Evolutionary conservation across 2,329 filamentous ascomycete species (phyloP).

Genomic region (Bipolaris bicolor): DNA sequence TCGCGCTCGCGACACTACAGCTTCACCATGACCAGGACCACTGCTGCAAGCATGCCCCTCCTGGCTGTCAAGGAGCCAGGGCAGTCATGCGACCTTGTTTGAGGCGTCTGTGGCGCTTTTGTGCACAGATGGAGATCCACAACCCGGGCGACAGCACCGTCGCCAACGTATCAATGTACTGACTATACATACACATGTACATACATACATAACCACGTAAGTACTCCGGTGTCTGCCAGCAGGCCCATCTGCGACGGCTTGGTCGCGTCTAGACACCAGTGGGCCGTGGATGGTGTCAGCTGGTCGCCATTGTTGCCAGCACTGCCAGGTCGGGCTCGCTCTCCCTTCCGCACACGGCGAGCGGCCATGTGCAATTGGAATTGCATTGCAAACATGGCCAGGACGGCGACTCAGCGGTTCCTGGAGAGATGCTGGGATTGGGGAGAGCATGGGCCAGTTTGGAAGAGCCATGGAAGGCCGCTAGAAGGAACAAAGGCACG

Average conservation of each 20-base stretch:
- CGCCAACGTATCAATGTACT: constrained; percentile 1
- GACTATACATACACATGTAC: neutral
- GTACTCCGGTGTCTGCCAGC: too few species aligned
- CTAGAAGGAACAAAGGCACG: constrained; percentile 31
- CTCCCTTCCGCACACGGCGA: neutral
- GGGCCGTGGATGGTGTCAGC: too few species aligned
- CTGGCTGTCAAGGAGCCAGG: constrained; percentile 37
- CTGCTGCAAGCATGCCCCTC: constrained; percentile 36
- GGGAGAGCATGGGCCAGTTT: constrained; percentile 22
- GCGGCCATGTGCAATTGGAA: constrained; percentile 5
- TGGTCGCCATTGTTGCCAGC: neutral
- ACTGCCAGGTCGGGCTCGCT: neutral
- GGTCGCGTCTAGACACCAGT: too few species aligned
- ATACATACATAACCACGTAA: too few species aligned
- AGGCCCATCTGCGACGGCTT: too few species aligned
- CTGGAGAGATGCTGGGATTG: constrained; percentile 18
- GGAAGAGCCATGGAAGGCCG: constrained; percentile 34
- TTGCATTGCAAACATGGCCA: constrained; percentile 5
- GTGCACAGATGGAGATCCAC: constrained; percentile 34
- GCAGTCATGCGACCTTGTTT: constrained; percentile 39
- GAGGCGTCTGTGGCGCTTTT: constrained; percentile 44
- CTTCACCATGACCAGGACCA: constrained; percentile 32
- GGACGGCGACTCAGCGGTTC: constrained; percentile 20
- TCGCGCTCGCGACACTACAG: constrained; percentile 31
- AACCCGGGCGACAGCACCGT: constrained; percentile 19